Conservation (phyloP, 306 rosid genomes). For the Rosa lucieae region DNA sequence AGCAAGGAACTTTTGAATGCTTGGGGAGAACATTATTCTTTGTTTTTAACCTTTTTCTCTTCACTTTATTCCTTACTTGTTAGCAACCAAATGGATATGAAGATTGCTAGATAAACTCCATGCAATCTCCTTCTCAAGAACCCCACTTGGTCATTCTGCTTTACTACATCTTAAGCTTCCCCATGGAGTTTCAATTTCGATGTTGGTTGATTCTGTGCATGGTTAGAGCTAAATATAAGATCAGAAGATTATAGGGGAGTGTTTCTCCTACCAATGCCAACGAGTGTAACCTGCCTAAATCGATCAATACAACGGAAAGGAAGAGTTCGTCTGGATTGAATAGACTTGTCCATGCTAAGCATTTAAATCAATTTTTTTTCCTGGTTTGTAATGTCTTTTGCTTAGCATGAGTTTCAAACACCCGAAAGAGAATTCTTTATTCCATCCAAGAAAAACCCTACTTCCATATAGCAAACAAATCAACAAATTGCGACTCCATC, state of each 20-base stretch:
- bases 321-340: no score
- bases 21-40: neutral
- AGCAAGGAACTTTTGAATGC: neutral
- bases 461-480: neutral
- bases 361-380: neutral
- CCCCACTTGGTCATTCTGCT: neutral
- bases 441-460: neutral
- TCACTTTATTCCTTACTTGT: neutral
- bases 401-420: neutral
- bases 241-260: no score
- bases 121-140: neutral
- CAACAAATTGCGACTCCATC: neutral
- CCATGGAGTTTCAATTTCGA: no score
- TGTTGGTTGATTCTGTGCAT: no score
- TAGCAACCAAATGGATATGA: neutral
- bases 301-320: no score
- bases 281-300: no score
- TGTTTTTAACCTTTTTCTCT: neutral
- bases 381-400: neutral
- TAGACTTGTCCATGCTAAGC: no score
- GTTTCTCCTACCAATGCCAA: no score
- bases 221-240: no score
- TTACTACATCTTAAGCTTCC: neutral
- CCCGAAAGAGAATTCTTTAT: neutral
- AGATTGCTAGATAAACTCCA: neutral